phyloP scores from a whole-genome alignment of 2,329 filamentous ascomycete genomes.

The Endoconidiophora polonica region DNA sequence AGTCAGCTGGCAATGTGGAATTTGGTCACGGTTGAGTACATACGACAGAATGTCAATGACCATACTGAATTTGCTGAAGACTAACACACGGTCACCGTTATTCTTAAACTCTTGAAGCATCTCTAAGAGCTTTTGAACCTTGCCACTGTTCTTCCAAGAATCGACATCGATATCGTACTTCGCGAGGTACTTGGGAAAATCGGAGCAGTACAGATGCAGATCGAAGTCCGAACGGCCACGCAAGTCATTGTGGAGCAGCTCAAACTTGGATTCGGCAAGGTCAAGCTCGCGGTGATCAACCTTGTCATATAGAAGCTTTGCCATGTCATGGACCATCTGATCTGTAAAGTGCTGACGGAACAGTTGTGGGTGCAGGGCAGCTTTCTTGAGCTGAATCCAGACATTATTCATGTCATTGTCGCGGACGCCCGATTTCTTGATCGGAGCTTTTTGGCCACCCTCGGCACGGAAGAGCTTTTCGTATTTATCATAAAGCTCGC shows the following conservation, averaged over 20 bases:
- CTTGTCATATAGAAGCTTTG: conserved; percentile 56
- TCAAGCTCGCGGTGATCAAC: conserved; percentile 38
- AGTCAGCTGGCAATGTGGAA: conserved; percentile 73
- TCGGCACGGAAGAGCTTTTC: conserved; percentile 48
- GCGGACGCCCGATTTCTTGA: conserved; percentile 30
- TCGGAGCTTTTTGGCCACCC: not conserved
- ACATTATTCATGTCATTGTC: conserved; percentile 47
- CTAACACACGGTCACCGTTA: conserved; percentile 71
- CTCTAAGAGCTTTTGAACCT: conserved; percentile 64
- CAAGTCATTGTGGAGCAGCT: conserved; percentile 38
- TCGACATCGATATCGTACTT: conserved; percentile 36
- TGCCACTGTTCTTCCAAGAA: conserved; percentile 52
- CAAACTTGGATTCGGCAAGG: conserved; percentile 32
- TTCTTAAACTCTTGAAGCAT: conserved; percentile 56
- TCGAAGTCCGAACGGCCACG: conserved; percentile 45
- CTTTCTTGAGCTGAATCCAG: conserved; percentile 83
- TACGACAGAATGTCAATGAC: conserved; percentile 81
- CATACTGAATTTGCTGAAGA: conserved; percentile 88
- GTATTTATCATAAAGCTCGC: conserved; percentile 51
- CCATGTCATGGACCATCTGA: conserved; percentile 58
- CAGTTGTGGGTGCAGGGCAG: conserved; percentile 78
- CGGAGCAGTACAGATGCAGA: conserved; percentile 47
- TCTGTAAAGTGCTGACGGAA: conserved; percentile 71
- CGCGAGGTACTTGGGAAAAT: conserved; percentile 35
- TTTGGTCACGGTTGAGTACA: conserved; percentile 54